phyloP scores from a whole-genome alignment of 805 yeast species.

The Myxozyma vanderwaltii region DNA sequence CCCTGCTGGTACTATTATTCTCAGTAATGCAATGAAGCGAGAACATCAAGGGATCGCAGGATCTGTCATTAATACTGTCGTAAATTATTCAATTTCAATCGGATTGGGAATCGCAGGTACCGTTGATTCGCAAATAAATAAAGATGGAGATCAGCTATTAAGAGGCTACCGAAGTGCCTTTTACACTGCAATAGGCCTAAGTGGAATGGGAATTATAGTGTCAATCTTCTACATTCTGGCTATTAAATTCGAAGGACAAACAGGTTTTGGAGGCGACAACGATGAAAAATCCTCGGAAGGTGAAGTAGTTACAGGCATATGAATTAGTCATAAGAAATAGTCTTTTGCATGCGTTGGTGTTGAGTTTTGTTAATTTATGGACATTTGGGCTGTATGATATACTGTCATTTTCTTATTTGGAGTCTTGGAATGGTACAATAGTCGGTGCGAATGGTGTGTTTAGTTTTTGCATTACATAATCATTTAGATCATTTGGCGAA shows the following conservation, averaged over 20 bases:
- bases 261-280: neutral
- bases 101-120: conserved; percentile 72
- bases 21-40: conserved; percentile 46
- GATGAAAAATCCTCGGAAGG: neutral
- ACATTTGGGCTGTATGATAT: too few relatives aligned
- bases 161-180: conserved; percentile 59
- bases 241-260: neutral
- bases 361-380: too few relatives aligned
- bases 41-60: conserved; percentile 79
- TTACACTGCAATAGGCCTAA: conserved; percentile 63
- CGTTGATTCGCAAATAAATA: conserved; percentile 53
- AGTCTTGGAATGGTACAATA: too few relatives aligned
- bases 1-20: conserved; percentile 61
- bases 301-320: neutral
- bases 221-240: neutral
- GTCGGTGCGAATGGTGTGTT: too few relatives aligned
- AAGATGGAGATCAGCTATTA: conserved; percentile 40
- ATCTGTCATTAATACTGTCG: conserved; percentile 67
- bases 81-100: conserved; percentile 71
- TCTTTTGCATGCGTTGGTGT: too few relatives aligned
- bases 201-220: conserved; percentile 51
- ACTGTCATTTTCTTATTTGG: too few relatives aligned
- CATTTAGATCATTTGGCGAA: too few relatives aligned
- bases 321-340: neutral
- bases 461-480: too few relatives aligned